These are phyloP conservation scores for Lagenaria siceraria DNA, from an alignment of 306 rosid genomes.

Conservation along the genomic window DNA sequence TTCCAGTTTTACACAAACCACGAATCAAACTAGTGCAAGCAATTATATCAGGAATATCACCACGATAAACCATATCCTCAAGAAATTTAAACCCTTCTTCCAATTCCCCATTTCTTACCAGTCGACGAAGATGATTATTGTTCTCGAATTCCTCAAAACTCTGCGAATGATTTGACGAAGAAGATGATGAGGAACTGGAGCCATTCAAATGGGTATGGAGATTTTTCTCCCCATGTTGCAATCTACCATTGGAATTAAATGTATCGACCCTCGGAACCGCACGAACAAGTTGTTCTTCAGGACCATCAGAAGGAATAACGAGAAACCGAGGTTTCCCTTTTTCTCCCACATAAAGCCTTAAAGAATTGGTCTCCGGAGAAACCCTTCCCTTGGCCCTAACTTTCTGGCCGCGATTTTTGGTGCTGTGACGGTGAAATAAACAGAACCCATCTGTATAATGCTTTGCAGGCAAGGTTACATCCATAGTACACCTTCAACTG, in stretches of 20 bases:
- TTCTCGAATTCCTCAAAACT: slow-evolving; percentile 40
- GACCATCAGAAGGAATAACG: slow-evolving; percentile 13
- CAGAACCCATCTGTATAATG: slow-evolving; percentile 32
- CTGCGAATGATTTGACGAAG: slow-evolving; percentile 16
- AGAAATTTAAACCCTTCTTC: slow-evolving; percentile 56
- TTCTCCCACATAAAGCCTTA: slow-evolving; percentile 17
- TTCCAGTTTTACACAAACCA: slow-evolving; percentile 54
- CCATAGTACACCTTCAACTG: slow-evolving; percentile 21
- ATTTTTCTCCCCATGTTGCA: slow-evolving; percentile 20
- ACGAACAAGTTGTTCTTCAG: slow-evolving; percentile 18
- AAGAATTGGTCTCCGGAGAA: slow-evolving; percentile 4
- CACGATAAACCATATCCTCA: slow-evolving; percentile 45
- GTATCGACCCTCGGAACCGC: slow-evolving; percentile 37
- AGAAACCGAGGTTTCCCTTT: slow-evolving; percentile 25
- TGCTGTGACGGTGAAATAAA: slow-evolving; percentile 23
- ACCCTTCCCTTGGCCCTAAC: slow-evolving; percentile 15
- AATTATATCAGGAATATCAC: slow-evolving; percentile 63
- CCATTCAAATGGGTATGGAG: slow-evolving; percentile 21
- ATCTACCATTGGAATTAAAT: slow-evolving; percentile 35
- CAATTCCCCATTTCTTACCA: slow-evolving; percentile 60
- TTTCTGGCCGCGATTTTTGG: slow-evolving; percentile 14
- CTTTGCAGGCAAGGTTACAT: slow-evolving; percentile 22
- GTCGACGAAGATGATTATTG: slow-evolving; percentile 38
- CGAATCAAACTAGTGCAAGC: slow-evolving; percentile 77
- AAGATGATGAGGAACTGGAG: slow-evolving; percentile 11